These are phyloP conservation scores for Bonia amplexicaulis DNA, from an alignment of 176 grass and related monocot genomes.

Conservation along the genomic window DNA sequence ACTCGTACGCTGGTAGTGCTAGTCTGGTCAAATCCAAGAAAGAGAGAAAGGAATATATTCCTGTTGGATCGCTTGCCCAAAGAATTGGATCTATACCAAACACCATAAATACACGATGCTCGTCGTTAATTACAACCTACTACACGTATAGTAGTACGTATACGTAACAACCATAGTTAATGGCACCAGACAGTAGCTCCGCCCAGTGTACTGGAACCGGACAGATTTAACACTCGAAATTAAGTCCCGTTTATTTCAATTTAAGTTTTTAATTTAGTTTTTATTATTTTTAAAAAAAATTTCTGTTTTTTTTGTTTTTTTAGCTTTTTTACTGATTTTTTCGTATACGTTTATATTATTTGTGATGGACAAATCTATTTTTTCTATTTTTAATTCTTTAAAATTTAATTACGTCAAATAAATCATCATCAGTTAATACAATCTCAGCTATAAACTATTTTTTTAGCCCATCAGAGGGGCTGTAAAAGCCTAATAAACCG, in stretches of 20 bases:
- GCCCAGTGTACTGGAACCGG: not conserved
- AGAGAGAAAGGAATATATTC: slow-evolving; percentile 14
- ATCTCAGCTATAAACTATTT: too few relatives aligned
- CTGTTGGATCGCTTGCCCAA: slow-evolving; percentile 8
- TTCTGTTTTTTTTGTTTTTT: too few relatives aligned
- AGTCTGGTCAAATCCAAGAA: not conserved
- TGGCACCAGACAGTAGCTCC: not conserved
- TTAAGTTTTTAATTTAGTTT: too few relatives aligned
- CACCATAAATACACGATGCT: not conserved
- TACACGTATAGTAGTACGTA: not conserved
- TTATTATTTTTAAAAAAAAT: too few relatives aligned
- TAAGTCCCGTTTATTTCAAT: not conserved
- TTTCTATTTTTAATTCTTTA: too few relatives aligned
- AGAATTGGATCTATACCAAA: not conserved
- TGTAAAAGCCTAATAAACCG: not conserved
- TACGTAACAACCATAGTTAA: not conserved
- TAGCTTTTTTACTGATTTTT: too few relatives aligned
- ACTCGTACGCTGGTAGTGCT: not conserved
- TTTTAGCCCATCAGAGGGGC: too few relatives aligned
- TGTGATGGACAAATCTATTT: too few relatives aligned
- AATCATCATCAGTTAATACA: too few relatives aligned
- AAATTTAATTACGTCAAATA: too few relatives aligned
- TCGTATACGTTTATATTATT: too few relatives aligned
- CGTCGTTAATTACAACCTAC: slow-evolving; percentile 19
- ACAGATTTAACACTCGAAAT: not conserved